These are phyloP conservation scores for Flaveria linearis DNA, from an alignment of 129 eudicot genomes.

Conservation along the genomic window DNA sequence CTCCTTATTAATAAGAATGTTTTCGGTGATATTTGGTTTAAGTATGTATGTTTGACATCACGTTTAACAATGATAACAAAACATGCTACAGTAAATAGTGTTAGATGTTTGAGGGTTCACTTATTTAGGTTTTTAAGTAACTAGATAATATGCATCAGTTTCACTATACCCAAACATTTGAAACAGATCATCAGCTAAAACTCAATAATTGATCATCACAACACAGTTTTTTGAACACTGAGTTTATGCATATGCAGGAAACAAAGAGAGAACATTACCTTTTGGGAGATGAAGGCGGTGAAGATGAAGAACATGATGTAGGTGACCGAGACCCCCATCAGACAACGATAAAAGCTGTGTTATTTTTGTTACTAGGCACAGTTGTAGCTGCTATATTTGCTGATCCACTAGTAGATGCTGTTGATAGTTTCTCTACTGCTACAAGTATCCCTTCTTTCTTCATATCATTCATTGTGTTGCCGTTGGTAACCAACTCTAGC, in stretches of 20 bases:
- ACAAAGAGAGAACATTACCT: conserved; percentile 58
- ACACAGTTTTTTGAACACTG: neutral
- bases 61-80: too few species aligned
- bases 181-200: too few species aligned
- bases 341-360: conserved; percentile 60
- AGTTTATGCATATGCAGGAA: conserved; percentile 42
- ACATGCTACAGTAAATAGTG: too few species aligned
- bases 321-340: conserved; percentile 38
- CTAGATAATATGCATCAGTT: too few species aligned
- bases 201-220: neutral
- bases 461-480: conserved; percentile 79
- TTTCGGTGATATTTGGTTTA: neutral
- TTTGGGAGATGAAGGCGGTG: conserved; percentile 50
- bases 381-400: conserved; percentile 77
- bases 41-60: too few species aligned
- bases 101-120: too few species aligned
- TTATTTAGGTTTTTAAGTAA: too few species aligned
- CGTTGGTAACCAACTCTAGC: conserved; percentile 81
- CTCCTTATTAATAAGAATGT: neutral
- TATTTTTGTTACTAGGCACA: conserved; percentile 63
- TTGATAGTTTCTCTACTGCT: conserved; percentile 68
- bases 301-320: conserved; percentile 50
- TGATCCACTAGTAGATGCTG: conserved; percentile 83
- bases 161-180: too few species aligned
- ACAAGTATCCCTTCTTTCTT: conserved; percentile 80